Percentiles rank a stretch among this genome's conserved stretches.
These are phyloP conservation scores for Phytophthora cactorum DNA, from an alignment of 352 stramenopile genomes.

Conservation along the genomic window DNA sequence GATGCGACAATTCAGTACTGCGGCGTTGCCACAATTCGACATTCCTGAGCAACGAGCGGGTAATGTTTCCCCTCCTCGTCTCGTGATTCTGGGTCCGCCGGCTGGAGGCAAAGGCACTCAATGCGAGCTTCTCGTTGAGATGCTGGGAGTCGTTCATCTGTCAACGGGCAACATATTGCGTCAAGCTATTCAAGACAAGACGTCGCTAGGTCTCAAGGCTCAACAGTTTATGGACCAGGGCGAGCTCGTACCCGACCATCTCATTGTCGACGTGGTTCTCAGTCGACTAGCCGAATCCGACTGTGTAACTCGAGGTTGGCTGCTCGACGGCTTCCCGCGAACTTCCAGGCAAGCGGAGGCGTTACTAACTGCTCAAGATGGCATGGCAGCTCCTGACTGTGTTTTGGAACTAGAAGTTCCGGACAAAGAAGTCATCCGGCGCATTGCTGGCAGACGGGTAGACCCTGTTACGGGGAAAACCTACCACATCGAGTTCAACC, in stretches of 20 bases:
- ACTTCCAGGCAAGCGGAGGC: slow-evolving; percentile 86
- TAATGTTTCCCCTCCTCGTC: slow-evolving; percentile 31
- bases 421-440: slow-evolving; percentile 94
- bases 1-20: slow-evolving; percentile 14
- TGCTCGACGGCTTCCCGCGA: slow-evolving; percentile 94
- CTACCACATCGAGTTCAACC: slow-evolving; percentile 97
- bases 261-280: slow-evolving; percentile 90
- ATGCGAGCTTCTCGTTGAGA: slow-evolving; percentile 89
- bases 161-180: slow-evolving; percentile 94
- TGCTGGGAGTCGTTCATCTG: slow-evolving; percentile 92
- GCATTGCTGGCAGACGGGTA: slow-evolving; percentile 96
- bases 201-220: slow-evolving; percentile 65
- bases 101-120: slow-evolving; percentile 95
- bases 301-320: slow-evolving; percentile 87
- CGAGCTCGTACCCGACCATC: slow-evolving; percentile 89
- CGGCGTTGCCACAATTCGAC: not conserved
- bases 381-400: slow-evolving; percentile 72
- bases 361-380: slow-evolving; percentile 58
- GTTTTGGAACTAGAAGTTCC: slow-evolving; percentile 95
- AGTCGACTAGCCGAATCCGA: slow-evolving; percentile 82
- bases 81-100: slow-evolving; percentile 92
- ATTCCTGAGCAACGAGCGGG: slow-evolving; percentile 9
- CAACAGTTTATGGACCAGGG: slow-evolving; percentile 91
- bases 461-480: slow-evolving; percentile 93
- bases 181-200: slow-evolving; percentile 77